Base-by-base conservation (phyloP, 305 asterid genomes). In the Solanum chacoense region DNA sequence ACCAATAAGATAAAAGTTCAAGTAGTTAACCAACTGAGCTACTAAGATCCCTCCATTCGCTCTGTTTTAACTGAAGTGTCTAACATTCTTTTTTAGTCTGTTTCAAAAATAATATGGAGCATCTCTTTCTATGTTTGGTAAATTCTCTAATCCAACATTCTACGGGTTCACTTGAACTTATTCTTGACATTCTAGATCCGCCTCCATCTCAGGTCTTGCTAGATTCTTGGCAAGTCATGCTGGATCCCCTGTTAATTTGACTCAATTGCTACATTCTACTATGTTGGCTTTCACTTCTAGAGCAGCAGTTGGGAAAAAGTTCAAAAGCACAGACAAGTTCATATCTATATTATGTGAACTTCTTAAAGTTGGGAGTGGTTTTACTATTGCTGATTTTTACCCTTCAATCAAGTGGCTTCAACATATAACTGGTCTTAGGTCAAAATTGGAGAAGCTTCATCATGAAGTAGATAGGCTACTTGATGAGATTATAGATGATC, bases 381-480 rank as follows among this genome's bases (percentile, higher is more conserved):
- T 89, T 50, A 79, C 1, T 72, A 6, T 67, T 31, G 81, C 78
- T 4, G 91, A 86, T 13, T 14, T 77, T 50, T 89, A 40, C 42
- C 91, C 91, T 86, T 78, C 89, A 22, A 35, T 86, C 14, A 86
- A 86, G 63, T 78, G 87, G 36, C 87, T 86, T 26, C 81, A 67
- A 50, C 36, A 9, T 36, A 35, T 89, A 13, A 86, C 40, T 32
- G 91, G 89, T 29, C 26, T 86, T 13, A 40, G 8, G 18, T 2
- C 59, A 5, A 89, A 85, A 31, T n/a, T 77, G 13, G 81, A 85
- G 87, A 67, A 32, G 8, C 26, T 78, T 24, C 91, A 89, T 11
- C 59, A 35, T 26, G 26, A 72, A 42, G 4, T 87, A 8, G 89
- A 89, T 83, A 88, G 29, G 22, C 45, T 89, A 16, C 81, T 83